Evolutionary conservation across 2,329 filamentous ascomycete genomes (phyloP), one percentile per base, ranked within the genome.

Genomic region (Atkinsonella texensis): DNA sequence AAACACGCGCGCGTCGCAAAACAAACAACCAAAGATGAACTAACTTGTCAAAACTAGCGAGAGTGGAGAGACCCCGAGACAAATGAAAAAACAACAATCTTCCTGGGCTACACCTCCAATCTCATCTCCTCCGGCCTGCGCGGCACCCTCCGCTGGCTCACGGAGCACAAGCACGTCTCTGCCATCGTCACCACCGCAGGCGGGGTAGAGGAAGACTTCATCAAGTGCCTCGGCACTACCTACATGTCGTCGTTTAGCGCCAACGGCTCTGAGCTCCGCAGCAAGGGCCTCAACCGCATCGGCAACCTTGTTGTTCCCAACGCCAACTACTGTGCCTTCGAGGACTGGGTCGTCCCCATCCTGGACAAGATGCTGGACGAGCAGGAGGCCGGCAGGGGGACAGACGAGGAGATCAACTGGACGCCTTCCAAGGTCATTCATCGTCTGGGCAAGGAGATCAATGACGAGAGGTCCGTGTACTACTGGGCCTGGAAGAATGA

Each of bases 401-500:
- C 77, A 9, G 79, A 85, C 12, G 77, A 85, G 15, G 76, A 87
- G 57, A 76, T 95, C 56, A 77, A 84, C 71, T 98, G 93, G 93
- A 97, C 93, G 0, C 93, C 93, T 0, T 93, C 86, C 60, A 95
- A 89, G 63, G 79, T 98, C 48, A 96, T 96, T 64, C 81, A 85
- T 62, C 81, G 93, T 1, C 77, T 98, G 1, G 93, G 93, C 46
- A 87, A 85, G 65, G 93, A 97, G 68, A 96, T 98, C 70, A 87
- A 95, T 68, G 81, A 97, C 66, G 87, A 95, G 69, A 76, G 83
- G 15, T 94, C 87, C 1, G 89, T 97, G 20, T 93, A 90, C 66
- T 96, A 97, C 73, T 98, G 93, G 93, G 91, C 91, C 1, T 94
- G 86, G 72, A 93, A 90, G 71, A 97, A 98, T 70, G 75, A 93